phyloP scores from a whole-genome alignment of 1,284 basidiomycete species.

The Malassezia caprae region DNA sequence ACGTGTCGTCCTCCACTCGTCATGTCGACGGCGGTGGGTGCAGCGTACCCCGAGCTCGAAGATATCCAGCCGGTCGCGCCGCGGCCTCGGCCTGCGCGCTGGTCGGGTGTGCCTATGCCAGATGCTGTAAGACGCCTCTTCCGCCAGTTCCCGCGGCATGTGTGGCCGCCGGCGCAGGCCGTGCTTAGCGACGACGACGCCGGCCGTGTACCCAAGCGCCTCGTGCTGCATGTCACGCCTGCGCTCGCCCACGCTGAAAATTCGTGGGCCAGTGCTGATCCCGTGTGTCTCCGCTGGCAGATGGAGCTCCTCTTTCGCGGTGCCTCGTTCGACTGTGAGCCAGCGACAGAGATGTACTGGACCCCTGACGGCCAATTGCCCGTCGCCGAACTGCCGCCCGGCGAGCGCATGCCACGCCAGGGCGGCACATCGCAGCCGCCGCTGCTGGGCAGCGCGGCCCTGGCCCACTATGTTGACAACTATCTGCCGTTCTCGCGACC shows the following conservation, averaged over 20 bases:
- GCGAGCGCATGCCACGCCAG: not conserved
- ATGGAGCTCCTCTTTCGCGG: conserved; percentile 31
- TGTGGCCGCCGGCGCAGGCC: conserved; percentile 20
- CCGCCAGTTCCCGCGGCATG: conserved; percentile 22
- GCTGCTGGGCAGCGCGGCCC: conserved; percentile 17
- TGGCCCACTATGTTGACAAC: conserved; percentile 28
- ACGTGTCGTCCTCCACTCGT: not conserved
- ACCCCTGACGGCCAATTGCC: conserved; percentile 28
- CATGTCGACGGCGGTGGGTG: not conserved
- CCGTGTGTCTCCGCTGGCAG: conserved; percentile 36
- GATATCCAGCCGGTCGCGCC: conserved; percentile 25
- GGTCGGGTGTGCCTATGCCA: conserved; percentile 20
- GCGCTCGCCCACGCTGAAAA: not conserved
- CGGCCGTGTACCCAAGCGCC: conserved; percentile 16
- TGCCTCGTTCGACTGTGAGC: conserved; percentile 23
- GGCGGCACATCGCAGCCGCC: not conserved
- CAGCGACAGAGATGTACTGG: conserved; percentile 29
- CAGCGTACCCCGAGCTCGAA: conserved; percentile 26
- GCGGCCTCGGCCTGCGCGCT: not conserved
- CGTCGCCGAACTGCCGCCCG: conserved; percentile 26
- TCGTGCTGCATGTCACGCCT: conserved; percentile 25
- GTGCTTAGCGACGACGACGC: conserved; percentile 10
- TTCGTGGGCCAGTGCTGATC: conserved; percentile 35
- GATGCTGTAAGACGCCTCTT: conserved; percentile 22
- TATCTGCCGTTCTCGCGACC: conserved; percentile 21